Evolutionary conservation across 257 asterid species (phyloP).

Genomic region (Ophiorrhiza pumila): DNA sequence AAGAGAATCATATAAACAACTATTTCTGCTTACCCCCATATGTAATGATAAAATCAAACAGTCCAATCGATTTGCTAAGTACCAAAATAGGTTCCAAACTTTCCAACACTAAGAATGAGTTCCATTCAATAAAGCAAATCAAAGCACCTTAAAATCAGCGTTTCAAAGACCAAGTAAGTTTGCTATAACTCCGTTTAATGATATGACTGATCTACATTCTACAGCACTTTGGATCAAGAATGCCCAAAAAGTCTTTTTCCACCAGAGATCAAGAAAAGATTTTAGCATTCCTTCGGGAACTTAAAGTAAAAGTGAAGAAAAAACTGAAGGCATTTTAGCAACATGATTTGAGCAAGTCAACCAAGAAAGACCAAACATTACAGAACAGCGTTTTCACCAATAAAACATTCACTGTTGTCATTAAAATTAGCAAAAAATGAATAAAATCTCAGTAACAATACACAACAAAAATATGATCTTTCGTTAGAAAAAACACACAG

Average conservation of each 20-base stretch:
- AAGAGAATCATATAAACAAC: too few species aligned
- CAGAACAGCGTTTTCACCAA: not conserved
- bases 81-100: constrained; percentile 3
- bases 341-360: not conserved
- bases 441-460: not conserved
- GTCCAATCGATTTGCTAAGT: not conserved
- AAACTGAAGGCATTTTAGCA: not conserved
- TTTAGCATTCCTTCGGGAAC: not conserved
- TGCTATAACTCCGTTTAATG: not conserved
- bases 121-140: not conserved
- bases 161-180: not conserved
- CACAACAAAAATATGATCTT: not conserved
- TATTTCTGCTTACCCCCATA: too few species aligned
- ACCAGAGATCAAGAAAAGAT: not conserved
- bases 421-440: not conserved
- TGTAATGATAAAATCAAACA: not conserved
- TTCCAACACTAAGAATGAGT: not conserved
- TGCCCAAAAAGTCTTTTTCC: not conserved
- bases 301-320: not conserved
- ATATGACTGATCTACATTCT: not conserved
- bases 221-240: not conserved
- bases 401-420: not conserved
- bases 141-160: not conserved
- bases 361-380: not conserved
- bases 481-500: not conserved